Evolutionary conservation across 2,329 filamentous ascomycete genomes (phyloP).

Genomic region (Fusarium fracticaudum): DNA sequence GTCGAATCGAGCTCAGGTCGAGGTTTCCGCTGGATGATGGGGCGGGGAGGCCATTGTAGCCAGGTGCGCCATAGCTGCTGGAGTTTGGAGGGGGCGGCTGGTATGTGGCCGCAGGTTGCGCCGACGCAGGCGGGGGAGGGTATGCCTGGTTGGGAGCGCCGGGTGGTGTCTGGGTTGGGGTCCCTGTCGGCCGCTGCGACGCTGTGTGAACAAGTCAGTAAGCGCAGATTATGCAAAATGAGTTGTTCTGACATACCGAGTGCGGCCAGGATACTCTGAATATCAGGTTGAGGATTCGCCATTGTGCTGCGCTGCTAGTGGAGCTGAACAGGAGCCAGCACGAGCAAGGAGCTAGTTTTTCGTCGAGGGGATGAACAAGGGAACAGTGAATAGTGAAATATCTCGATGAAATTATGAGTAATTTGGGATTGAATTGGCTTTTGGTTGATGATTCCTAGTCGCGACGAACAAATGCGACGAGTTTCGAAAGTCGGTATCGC

Average conservation of each 20-base stretch:
- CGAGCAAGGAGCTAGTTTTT: conserved; percentile 20
- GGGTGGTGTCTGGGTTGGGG: conserved; percentile 55
- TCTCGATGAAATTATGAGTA: not conserved
- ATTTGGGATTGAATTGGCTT: not conserved
- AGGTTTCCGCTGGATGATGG: conserved; percentile 79
- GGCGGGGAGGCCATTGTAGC: conserved; percentile 65
- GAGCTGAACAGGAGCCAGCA: conserved; percentile 18
- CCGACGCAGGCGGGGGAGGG: conserved; percentile 50
- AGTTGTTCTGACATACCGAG: conserved; percentile 51
- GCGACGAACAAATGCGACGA: conserved; percentile 5
- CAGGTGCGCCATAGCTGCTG: conserved; percentile 45
- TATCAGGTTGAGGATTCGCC: conserved; percentile 42
- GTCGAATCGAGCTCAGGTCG: conserved; percentile 82
- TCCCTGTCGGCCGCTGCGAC: conserved; percentile 54
- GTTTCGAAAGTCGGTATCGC: conserved; percentile 8
- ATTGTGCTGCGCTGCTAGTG: conserved; percentile 29
- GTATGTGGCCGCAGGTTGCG: conserved; percentile 49
- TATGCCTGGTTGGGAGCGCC: conserved; percentile 51
- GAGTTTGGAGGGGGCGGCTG: conserved; percentile 49
- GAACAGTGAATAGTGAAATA: not conserved
- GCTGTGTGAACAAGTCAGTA: conserved; percentile 47
- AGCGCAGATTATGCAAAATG: conserved; percentile 7
- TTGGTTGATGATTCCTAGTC: not conserved
- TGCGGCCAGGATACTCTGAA: conserved; percentile 59
- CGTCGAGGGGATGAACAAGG: not conserved